Evolutionary conservation across 371 early-diverging fungal genomes (phyloP).

Genomic region (Circinella umbellata): DNA sequence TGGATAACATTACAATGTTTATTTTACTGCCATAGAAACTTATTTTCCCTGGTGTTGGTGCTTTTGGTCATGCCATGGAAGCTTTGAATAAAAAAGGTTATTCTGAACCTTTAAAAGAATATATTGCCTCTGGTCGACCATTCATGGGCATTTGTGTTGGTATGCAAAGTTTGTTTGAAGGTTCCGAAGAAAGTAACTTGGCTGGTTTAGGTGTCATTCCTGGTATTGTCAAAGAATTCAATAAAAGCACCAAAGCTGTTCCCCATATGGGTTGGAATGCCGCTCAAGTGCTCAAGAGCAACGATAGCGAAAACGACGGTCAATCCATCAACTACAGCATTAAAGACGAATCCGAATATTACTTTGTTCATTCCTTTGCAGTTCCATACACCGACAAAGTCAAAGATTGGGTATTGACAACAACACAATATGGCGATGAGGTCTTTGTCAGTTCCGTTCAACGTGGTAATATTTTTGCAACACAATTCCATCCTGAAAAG

Average conservation of each 20-base stretch:
- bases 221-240: slow-evolving; percentile 73
- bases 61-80: slow-evolving; percentile 92
- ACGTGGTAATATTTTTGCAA: slow-evolving; percentile 88
- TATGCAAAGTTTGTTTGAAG: slow-evolving; percentile 94
- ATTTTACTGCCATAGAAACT: slow-evolving; percentile 71
- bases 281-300: slow-evolving; percentile 51
- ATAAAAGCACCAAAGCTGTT: slow-evolving; percentile 75
- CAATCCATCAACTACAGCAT: slow-evolving; percentile 46
- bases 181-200: slow-evolving; percentile 86
- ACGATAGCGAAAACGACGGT: slow-evolving; percentile 14
- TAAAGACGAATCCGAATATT: slow-evolving; percentile 69
- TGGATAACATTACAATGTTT: not conserved
- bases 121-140: slow-evolving; percentile 84
- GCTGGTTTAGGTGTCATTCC: slow-evolving; percentile 88
- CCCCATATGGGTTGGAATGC: slow-evolving; percentile 99
- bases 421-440: slow-evolving; percentile 89
- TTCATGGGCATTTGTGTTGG: slow-evolving; percentile 98
- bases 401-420: slow-evolving; percentile 72
- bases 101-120: slow-evolving; percentile 80
- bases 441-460: slow-evolving; percentile 84
- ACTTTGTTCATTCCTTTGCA: slow-evolving; percentile 97
- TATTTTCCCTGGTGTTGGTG: slow-evolving; percentile 98
- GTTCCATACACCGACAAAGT: slow-evolving; percentile 63
- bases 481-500: slow-evolving; percentile 99
- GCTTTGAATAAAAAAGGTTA: slow-evolving; percentile 78